Percentiles rank a stretch among this genome's conserved stretches.
phyloP scores from a whole-genome alignment of 164 flowering plant genomes.

The Stephania yunnanensis region DNA sequence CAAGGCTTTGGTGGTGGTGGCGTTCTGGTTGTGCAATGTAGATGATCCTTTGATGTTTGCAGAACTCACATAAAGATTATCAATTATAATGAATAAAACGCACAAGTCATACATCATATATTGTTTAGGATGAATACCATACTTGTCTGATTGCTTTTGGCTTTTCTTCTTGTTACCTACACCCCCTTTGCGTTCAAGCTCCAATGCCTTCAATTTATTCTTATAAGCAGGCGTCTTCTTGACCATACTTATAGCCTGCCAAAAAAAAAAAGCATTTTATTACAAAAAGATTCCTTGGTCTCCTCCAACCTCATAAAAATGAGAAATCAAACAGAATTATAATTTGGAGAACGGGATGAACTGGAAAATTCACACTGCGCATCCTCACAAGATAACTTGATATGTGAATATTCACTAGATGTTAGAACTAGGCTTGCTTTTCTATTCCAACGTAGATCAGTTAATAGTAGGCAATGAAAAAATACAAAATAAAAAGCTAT shows the following conservation, averaged over 20 bases:
- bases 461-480: no score
- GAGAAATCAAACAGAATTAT: not conserved
- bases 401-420: no score
- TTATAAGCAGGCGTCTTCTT: conserved; percentile 95
- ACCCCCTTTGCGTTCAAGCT: conserved; percentile 87
- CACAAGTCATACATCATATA: not conserved
- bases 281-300: not conserved
- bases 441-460: no score
- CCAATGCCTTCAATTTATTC: conserved; percentile 77
- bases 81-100: not conserved
- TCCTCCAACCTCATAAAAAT: not conserved
- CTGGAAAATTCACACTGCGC: not conserved
- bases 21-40: no score
- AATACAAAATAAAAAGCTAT: no score
- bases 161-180: conserved; percentile 63
- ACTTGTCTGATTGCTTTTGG: conserved; percentile 74
- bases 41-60: no score
- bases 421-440: no score
- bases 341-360: not conserved
- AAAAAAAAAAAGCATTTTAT: not conserved
- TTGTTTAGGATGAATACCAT: conserved; percentile 13
- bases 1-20: no score
- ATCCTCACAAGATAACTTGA: no score
- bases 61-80: not conserved
- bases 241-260: conserved; percentile 86